phyloP scores from a whole-genome alignment of 78 protist species.

The Tieghemostelium lacteum region DNA sequence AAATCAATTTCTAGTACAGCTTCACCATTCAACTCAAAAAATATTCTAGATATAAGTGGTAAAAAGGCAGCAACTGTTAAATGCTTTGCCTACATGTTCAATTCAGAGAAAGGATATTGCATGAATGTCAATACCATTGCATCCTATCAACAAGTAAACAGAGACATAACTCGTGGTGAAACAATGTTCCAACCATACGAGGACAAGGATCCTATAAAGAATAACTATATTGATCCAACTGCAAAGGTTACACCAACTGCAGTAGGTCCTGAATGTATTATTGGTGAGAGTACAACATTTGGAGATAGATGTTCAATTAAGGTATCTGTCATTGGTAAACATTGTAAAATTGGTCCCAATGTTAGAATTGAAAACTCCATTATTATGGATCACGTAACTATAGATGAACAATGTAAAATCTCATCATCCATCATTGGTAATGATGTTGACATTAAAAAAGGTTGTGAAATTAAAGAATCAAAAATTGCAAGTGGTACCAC shows the following conservation, averaged over 20 bases:
- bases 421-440: conserved; percentile 15
- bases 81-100: conserved; percentile 26
- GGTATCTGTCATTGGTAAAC: conserved; percentile 79
- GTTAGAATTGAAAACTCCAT: conserved; percentile 84
- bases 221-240: conserved; percentile 54
- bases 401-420: conserved; percentile 63
- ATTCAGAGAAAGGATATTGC: conserved; percentile 18
- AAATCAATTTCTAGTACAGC: conserved; percentile 47
- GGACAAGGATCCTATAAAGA: conserved; percentile 45
- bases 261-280: conserved; percentile 77
- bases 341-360: conserved; percentile 61
- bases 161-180: conserved; percentile 33
- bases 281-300: conserved; percentile 70
- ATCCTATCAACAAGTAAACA: conserved; percentile 42
- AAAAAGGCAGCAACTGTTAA: conserved; percentile 12
- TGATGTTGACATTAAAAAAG: conserved; percentile 12
- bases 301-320: conserved; percentile 82
- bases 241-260: conserved; percentile 70
- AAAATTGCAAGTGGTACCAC: too few species aligned
- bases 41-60: conserved; percentile 4
- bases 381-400: conserved; percentile 85
- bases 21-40: conserved; percentile 55
- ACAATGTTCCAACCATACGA: conserved; percentile 26
- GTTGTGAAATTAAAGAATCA: conserved; percentile 6
- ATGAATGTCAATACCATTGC: conserved; percentile 59